phyloP scores from a whole-genome alignment of 768 basidiomycete genomes.

The Crepidotus variabilis region DNA sequence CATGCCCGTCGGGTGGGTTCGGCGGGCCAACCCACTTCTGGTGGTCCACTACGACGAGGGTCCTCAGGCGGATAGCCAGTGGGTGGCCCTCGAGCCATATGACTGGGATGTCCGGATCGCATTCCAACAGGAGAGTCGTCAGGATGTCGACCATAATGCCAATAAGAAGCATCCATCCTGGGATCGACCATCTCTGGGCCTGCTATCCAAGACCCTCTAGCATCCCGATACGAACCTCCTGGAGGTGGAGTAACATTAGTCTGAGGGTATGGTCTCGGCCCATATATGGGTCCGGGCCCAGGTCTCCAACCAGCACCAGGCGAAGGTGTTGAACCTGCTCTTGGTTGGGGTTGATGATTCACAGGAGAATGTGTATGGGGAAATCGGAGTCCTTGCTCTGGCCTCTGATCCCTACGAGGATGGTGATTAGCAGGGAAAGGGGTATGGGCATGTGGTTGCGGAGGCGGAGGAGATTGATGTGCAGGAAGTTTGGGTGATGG shows the following conservation, averaged over 20 bases:
- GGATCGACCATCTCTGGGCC: neutral
- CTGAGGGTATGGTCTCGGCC: neutral
- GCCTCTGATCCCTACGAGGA: neutral
- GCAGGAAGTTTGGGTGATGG: neutral
- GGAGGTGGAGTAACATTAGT: neutral
- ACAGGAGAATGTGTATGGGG: neutral
- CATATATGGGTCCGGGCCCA: neutral
- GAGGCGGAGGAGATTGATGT: slow-evolving; percentile 3
- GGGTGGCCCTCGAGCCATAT: neutral
- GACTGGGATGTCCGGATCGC: neutral
- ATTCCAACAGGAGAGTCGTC: neutral
- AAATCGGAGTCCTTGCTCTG: neutral
- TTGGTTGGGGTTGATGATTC: neutral
- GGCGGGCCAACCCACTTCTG: neutral
- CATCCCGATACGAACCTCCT: neutral
- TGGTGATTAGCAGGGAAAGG: neutral
- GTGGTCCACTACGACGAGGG: neutral
- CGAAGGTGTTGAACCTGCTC: slow-evolving; percentile 1
- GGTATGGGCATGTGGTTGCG: neutral
- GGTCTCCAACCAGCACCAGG: neutral
- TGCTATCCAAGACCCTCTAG: neutral
- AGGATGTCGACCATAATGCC: neutral
- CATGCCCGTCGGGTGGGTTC: neutral
- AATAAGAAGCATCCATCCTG: neutral
- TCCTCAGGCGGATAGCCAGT: neutral